Evolutionary conservation across 345 rosid species (phyloP).

Genomic region (Hevea brasiliensis): DNA sequence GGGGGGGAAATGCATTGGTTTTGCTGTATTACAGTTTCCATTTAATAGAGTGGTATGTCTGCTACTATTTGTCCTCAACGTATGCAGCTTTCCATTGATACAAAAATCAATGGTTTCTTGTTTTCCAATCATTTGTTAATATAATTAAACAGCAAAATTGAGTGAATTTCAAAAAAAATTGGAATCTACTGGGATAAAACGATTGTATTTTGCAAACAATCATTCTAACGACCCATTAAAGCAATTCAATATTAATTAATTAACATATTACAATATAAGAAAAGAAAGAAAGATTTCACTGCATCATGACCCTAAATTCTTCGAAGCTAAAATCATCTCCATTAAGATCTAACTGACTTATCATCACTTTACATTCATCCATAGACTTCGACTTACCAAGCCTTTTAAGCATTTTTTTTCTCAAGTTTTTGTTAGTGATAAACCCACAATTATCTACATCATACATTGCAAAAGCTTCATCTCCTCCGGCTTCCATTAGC

Average conservation of each 20-base stretch:
- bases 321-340: conserved; percentile 49
- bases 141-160: no score
- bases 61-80: no score
- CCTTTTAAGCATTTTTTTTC: conserved; percentile 42
- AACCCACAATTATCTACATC: conserved; percentile 42
- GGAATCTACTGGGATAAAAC: no score
- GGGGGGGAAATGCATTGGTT: no score
- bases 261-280: not conserved
- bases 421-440: conserved; percentile 38
- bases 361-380: conserved; percentile 48
- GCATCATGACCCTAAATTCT: conserved; percentile 49
- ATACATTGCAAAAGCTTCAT: conserved; percentile 47
- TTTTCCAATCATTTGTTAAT: no score
- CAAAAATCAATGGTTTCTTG: no score
- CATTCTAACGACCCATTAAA: not conserved
- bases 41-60: no score
- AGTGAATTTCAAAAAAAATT: no score
- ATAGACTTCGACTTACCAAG: conserved; percentile 44
- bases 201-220: no score
- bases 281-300: not conserved
- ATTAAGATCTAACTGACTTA: conserved; percentile 39
- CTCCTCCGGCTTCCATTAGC: conserved; percentile 42
- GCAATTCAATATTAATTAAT: not conserved
- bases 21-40: no score
- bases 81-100: no score